Evolutionary conservation across 805 yeast genomes (phyloP).

Genomic region (Ogataea wickerhamii): DNA sequence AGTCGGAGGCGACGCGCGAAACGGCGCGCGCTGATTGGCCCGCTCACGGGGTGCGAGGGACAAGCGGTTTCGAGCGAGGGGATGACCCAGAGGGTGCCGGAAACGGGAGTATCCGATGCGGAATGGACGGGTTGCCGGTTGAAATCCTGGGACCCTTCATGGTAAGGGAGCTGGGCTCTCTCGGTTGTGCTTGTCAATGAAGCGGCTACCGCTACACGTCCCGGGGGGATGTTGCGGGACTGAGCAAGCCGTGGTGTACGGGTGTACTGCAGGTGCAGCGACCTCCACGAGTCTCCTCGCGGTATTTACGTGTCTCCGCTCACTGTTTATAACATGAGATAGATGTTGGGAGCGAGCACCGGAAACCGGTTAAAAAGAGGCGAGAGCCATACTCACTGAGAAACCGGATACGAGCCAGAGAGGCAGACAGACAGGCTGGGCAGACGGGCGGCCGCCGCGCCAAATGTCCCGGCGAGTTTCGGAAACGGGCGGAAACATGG

Average conservation of each 20-base stretch:
- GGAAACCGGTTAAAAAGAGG: too few species aligned
- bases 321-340: background rate
- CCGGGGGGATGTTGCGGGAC: background rate
- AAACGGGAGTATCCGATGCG: background rate
- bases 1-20: constrained; percentile 14
- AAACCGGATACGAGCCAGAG: too few species aligned
- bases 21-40: constrained; percentile 13
- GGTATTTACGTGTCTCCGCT: background rate
- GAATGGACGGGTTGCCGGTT: too few species aligned
- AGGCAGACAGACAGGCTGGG: too few species aligned
- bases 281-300: background rate
- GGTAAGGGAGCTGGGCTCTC: too few species aligned
- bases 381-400: too few species aligned
- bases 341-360: background rate
- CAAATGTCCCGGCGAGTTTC: background rate
- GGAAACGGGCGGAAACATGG: background rate
- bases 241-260: background rate
- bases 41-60: background rate
- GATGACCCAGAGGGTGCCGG: background rate
- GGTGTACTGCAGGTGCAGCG: background rate
- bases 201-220: too few species aligned
- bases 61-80: background rate
- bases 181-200: too few species aligned
- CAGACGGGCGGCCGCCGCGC: too few species aligned
- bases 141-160: too few species aligned